Conservation (phyloP, 169 alveolate species). For the Plasmodium inui region DNA sequence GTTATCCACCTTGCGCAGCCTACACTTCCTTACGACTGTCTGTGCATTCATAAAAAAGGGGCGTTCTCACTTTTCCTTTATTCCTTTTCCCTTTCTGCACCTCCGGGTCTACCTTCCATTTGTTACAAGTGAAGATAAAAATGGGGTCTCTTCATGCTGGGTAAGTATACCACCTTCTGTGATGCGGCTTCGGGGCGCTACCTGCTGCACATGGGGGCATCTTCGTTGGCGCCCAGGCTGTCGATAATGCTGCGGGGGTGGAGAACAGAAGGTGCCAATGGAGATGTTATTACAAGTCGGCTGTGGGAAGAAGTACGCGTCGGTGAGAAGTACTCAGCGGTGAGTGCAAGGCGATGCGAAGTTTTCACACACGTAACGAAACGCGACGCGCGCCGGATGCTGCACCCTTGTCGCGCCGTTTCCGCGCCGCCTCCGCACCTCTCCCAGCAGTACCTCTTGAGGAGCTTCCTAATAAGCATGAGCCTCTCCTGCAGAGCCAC, state of each 20-base stretch:
- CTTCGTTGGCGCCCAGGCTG: conserved; percentile 5
- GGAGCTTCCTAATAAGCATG: conserved; percentile 34
- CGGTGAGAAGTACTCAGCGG: not conserved
- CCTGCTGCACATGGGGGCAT: not conserved
- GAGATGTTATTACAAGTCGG: no score
- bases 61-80: not conserved
- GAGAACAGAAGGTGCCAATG: not conserved
- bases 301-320: not conserved
- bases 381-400: not conserved
- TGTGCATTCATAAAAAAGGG: not conserved
- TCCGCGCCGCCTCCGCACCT: not conserved
- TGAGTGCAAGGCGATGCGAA: not conserved
- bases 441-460: conserved; percentile 33
- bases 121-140: not conserved
- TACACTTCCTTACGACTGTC: not conserved
- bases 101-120: not conserved
- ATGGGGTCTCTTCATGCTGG: not conserved
- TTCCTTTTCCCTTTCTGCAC: not conserved
- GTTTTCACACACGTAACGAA: not conserved
- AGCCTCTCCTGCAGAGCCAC: conserved; percentile 28
- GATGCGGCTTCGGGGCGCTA: not conserved
- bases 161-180: not conserved
- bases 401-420: not conserved
- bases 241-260: conserved; percentile 15
- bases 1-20: not conserved